phyloP scores from a whole-genome alignment of 192 early-diverging fungal genomes.

The Rhizophagus sp. region DNA sequence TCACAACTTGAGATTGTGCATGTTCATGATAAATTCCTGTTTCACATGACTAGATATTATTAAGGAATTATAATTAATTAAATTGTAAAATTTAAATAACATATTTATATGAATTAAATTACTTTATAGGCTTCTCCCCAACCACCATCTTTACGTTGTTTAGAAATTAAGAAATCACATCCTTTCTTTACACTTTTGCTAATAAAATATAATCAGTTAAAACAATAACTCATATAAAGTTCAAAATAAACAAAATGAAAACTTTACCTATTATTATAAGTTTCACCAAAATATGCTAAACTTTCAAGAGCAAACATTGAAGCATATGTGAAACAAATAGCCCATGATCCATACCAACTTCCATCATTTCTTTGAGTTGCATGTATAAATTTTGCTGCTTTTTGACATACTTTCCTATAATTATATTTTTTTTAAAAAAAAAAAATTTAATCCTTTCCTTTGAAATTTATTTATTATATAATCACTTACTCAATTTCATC shows the following conservation, averaged over 20 bases:
- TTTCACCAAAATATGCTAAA: constrained; percentile 79
- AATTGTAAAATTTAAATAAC: constrained; percentile 2
- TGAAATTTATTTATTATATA: constrained; percentile 29
- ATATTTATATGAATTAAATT: constrained; percentile 9
- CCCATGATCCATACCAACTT: constrained; percentile 96
- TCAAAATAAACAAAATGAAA: background rate
- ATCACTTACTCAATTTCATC: constrained; percentile 70
- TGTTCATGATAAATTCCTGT: constrained; percentile 61
- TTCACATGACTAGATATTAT: constrained; percentile 65
- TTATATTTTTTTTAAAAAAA: constrained; percentile 2
- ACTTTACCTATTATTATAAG: constrained; percentile 72
- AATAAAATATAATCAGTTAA: constrained; percentile 1
- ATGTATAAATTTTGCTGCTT: constrained; percentile 78
- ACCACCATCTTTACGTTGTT: constrained; percentile 90
- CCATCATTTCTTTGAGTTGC: constrained; percentile 78
- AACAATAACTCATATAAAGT: constrained; percentile 11
- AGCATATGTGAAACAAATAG: constrained; percentile 96
- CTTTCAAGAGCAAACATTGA: constrained; percentile 89
- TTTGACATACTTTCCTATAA: constrained; percentile 31
- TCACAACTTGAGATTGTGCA: constrained; percentile 83
- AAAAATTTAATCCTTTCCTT: background rate
- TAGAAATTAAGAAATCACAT: constrained; percentile 89
- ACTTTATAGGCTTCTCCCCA: constrained; percentile 97
- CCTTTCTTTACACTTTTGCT: constrained; percentile 64
- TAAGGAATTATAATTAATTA: background rate